Conservation (phyloP, 2,329 filamentous ascomycete species). For the Xylaria sp. region DNA sequence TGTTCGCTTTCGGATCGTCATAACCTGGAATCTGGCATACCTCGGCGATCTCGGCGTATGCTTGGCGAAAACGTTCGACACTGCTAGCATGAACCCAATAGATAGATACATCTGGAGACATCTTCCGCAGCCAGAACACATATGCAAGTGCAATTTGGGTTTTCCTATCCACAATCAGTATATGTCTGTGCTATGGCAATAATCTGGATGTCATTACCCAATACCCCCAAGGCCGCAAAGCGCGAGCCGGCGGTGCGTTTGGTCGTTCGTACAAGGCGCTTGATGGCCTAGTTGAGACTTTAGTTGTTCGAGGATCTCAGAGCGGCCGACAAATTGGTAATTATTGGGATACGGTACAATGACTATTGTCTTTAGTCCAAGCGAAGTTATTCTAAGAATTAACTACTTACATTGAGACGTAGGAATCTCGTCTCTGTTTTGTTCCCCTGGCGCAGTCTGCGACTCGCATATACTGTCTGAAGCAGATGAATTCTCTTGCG, state of each 20-base stretch:
- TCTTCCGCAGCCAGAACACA: constrained; percentile 27
- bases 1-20: constrained; percentile 18
- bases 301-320: not conserved
- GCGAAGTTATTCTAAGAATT: not conserved
- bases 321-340: not conserved
- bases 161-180: constrained; percentile 36
- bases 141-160: constrained; percentile 44
- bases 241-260: not conserved
- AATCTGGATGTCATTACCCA: not conserved
- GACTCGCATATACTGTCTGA: not conserved
- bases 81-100: constrained; percentile 46
- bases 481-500: not conserved
- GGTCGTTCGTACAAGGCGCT: not conserved
- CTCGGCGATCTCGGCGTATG: constrained; percentile 37
- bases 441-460: not conserved
- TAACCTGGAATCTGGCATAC: constrained; percentile 33
- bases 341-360: not conserved
- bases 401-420: not conserved
- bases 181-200: not conserved
- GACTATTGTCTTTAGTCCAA: not conserved
- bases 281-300: not conserved
- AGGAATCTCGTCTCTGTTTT: not conserved
- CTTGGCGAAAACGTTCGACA: constrained; percentile 37
- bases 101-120: constrained; percentile 34
- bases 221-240: constrained; percentile 2